Evolutionary conservation across 139 green algal species (phyloP), one percentile per base, ranked within the genome.

Genomic region (Astrephomene gubernaculifera): DNA sequence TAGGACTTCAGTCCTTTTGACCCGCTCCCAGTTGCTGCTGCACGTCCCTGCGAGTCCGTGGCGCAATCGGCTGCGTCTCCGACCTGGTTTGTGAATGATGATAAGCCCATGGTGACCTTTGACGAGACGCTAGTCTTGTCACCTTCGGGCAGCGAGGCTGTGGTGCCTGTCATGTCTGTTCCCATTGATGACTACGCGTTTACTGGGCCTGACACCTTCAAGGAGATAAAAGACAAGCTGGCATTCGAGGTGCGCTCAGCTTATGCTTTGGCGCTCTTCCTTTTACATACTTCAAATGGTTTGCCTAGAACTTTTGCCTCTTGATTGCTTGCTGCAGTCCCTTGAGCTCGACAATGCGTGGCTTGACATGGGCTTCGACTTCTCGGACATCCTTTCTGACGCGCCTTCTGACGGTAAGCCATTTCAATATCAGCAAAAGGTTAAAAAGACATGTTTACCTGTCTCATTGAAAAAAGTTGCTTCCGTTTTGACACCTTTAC

Each of bases 361-460:
- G 87, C 65, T 92, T 24, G 91, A 92, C 19, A 81, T 92, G 86
- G 86, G 83, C 78, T 87, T 92, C 60, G 90, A 92, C 87, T 91
- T 92, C 43, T 67, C 68, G 10, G 87, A 93, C 75, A 87, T 90
- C 33, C 71, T 88, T 4, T 63, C 67, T 19, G 72, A 83, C 31
- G 75, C 67, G 0, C 71, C 74, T 0, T 81, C 70, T 29, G 82
- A 88, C 57, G 82, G 87, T 88, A 49, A 49, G 82, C 2, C 29
- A n/a, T n/a, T n/a, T n/a, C n/a, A n/a, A n/a, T n/a, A n/a, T n/a
- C n/a, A n/a, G n/a, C n/a, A n/a, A n/a, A n/a, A n/a, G n/a, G n/a
- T n/a, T n/a, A n/a, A n/a, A n/a, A n/a, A n/a, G n/a, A n/a, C n/a
- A n/a, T n/a, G n/a, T n/a, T n/a, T n/a, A n/a, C n/a, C n/a, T n/a